phyloP scores from a whole-genome alignment of 768 basidiomycete genomes.

The Nidularia pulvinata region DNA sequence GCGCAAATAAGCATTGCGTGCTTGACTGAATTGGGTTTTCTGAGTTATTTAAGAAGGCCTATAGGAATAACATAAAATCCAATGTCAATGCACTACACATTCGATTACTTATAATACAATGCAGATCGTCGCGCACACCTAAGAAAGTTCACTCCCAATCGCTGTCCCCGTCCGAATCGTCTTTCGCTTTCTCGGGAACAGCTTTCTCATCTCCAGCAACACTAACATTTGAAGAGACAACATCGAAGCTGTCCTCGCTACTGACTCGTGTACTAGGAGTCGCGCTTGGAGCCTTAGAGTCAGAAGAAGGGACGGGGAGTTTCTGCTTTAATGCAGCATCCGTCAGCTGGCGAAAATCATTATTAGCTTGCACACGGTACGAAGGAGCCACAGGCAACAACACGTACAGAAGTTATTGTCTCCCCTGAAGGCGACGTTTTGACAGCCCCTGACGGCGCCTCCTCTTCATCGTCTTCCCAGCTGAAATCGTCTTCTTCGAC shows the following conservation, averaged over 20 bases:
- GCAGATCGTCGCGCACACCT: too few species aligned
- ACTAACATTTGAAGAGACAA: conserved; percentile 58
- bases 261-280: conserved; percentile 49
- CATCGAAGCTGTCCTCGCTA: conserved; percentile 70
- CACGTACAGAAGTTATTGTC: conserved; percentile 5
- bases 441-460: not conserved
- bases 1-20: not conserved
- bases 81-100: too few species aligned
- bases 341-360: conserved; percentile 3
- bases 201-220: conserved; percentile 32
- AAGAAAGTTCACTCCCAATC: conserved; percentile 58
- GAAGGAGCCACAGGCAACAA: not conserved
- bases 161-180: conserved; percentile 49
- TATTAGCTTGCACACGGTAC: not conserved
- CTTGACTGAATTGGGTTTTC: not conserved
- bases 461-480: conserved; percentile 61
- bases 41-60: too few species aligned
- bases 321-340: conserved; percentile 11
- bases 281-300: conserved; percentile 19
- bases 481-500: conserved; percentile 87
- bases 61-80: too few species aligned
- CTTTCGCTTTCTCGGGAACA: conserved; percentile 20
- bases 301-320: conserved; percentile 22
- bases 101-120: too few species aligned
- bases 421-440: conserved; percentile 5